Percentiles rank a stretch among this genome's conserved stretches.
phyloP scores from a whole-genome alignment of 306 rosid genomes.

The Begonia loranthoides region DNA sequence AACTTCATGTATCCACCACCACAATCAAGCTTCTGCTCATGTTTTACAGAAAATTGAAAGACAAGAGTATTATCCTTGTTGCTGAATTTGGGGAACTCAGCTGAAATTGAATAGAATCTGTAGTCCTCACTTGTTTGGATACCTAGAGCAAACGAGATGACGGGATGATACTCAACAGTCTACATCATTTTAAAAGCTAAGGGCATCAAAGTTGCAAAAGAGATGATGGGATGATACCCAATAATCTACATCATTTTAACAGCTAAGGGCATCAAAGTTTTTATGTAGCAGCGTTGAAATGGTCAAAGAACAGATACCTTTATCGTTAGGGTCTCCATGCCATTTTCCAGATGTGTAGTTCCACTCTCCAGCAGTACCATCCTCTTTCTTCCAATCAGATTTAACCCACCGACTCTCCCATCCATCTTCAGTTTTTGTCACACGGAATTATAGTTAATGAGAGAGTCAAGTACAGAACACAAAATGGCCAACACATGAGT shows the following conservation, averaged over 20 bases:
- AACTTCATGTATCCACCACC: conserved; percentile 99
- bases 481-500: too few species aligned
- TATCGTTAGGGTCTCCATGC: conserved; percentile 71
- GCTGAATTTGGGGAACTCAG: conserved; percentile 92
- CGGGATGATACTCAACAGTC: not conserved
- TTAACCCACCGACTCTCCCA: conserved; percentile 84
- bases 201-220: not conserved
- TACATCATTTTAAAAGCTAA: too few species aligned
- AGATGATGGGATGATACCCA: not conserved
- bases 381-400: conserved; percentile 88
- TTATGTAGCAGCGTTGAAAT: too few species aligned
- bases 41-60: conserved; percentile 92
- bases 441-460: not conserved
- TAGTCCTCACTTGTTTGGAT: conserved; percentile 97
- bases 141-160: conserved; percentile 30
- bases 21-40: conserved; percentile 98
- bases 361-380: conserved; percentile 77
- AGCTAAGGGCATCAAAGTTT: not conserved
- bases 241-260: not conserved
- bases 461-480: too few species aligned
- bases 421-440: conserved; percentile 34
- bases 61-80: conserved; percentile 81
- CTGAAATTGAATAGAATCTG: conserved; percentile 90
- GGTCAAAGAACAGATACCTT: conserved; percentile 22
- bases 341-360: conserved; percentile 82